Evolutionary conservation across 306 rosid species (phyloP).

Genomic region (Betula pendula): DNA sequence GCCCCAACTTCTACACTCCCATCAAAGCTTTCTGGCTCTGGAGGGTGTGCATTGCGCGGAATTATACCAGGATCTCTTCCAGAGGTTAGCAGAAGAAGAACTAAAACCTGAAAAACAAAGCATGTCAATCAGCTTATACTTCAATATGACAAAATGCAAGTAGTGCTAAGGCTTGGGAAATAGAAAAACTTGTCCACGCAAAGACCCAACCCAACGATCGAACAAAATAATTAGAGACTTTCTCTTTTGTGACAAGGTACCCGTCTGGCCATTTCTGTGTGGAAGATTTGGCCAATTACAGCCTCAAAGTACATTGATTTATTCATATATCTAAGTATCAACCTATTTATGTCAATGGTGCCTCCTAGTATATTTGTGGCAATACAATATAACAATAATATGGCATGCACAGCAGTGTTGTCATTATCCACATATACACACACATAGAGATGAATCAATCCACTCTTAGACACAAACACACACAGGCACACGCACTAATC

Average conservation of each 20-base stretch:
- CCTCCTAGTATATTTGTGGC: slow-evolving; percentile 1
- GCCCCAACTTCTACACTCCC: slow-evolving; percentile 65
- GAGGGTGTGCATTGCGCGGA: slow-evolving; percentile 95
- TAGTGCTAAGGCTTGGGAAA: neutral
- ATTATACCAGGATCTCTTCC: slow-evolving; percentile 99
- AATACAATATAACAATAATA: slow-evolving; percentile 5
- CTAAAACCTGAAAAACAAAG: slow-evolving; percentile 55
- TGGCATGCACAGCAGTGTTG: neutral
- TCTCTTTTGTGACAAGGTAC: neutral
- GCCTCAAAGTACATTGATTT: neutral
- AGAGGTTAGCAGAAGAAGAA: slow-evolving; percentile 84
- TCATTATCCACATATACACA: neutral
- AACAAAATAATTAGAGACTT: neutral
- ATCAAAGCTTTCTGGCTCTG: slow-evolving; percentile 89
- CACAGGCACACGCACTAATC: too few relatives aligned
- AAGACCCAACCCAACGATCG: neutral
- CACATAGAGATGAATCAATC: neutral
- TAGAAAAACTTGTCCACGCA: neutral
- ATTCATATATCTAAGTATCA: neutral
- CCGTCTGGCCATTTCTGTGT: neutral
- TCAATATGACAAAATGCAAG: neutral
- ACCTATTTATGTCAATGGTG: neutral
- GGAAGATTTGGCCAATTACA: slow-evolving; percentile 11
- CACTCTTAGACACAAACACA: too few relatives aligned
- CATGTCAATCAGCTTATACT: neutral